phyloP scores from a whole-genome alignment of 2,329 filamentous ascomycete genomes.

The Calonectria montana region DNA sequence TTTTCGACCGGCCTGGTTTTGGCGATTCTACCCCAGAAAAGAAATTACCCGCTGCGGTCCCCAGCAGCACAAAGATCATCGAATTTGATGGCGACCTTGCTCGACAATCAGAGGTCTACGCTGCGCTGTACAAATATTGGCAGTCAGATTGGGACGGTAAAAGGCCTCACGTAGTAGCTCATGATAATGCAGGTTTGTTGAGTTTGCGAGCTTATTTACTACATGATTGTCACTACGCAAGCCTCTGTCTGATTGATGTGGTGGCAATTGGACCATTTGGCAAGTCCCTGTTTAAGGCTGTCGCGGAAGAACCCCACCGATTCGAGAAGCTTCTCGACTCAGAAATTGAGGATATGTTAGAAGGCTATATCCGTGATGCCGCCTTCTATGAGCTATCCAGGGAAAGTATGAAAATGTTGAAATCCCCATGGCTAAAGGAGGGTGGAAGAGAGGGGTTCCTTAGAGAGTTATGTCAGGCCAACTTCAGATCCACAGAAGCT shows the following conservation, averaged over 20 bases:
- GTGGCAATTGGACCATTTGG: conserved; percentile 57
- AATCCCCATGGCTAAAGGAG: conserved; percentile 48
- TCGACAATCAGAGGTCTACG: conserved; percentile 51
- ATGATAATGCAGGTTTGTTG: conserved; percentile 58
- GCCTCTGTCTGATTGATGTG: conserved; percentile 55
- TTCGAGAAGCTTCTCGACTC: conserved; percentile 49
- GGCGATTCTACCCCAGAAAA: conserved; percentile 48
- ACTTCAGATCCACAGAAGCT: conserved; percentile 36
- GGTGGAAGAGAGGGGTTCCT: conserved; percentile 51
- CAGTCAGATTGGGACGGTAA: conserved; percentile 34
- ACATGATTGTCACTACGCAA: conserved; percentile 50
- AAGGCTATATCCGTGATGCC: conserved; percentile 54
- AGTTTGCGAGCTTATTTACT: conserved; percentile 52
- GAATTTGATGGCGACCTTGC: conserved; percentile 50
- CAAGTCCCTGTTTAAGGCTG: conserved; percentile 55
- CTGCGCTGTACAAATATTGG: conserved; percentile 52
- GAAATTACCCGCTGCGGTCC: conserved; percentile 22
- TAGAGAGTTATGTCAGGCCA: conserved; percentile 50
- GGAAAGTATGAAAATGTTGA: conserved; percentile 50
- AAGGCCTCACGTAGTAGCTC: conserved; percentile 54
- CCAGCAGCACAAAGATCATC: conserved; percentile 24
- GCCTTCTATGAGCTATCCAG: conserved; percentile 42
- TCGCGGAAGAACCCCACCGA: conserved; percentile 48
- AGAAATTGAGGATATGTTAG: conserved; percentile 52
- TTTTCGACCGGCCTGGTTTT: conserved; percentile 60